Conservation (phyloP, 768 basidiomycete species). For the Pleurotus djamor region DNA sequence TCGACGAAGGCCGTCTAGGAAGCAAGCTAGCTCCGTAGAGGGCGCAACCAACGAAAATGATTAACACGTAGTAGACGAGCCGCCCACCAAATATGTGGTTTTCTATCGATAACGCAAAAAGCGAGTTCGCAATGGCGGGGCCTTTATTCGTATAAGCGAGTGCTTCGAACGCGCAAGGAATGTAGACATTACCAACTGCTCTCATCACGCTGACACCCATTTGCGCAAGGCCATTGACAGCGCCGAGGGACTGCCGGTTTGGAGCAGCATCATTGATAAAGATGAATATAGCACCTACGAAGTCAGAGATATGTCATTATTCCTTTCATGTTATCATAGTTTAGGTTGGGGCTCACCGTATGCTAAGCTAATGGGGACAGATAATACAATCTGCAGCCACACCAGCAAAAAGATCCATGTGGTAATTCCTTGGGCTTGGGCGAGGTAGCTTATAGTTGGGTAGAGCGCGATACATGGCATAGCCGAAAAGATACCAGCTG, state of each 20-base stretch:
- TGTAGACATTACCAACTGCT: not conserved
- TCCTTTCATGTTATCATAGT: too few relatives aligned
- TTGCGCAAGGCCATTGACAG: not conserved
- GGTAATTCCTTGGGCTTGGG: slow-evolving; percentile 21
- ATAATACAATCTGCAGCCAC: slow-evolving; percentile 22
- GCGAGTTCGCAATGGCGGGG: slow-evolving; percentile 56
- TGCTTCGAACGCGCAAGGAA: not conserved
- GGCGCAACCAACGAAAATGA: slow-evolving; percentile 23
- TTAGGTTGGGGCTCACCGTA: too few relatives aligned
- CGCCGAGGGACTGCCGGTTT: slow-evolving; percentile 1
- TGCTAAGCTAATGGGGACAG: slow-evolving; percentile 26
- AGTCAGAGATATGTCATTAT: too few relatives aligned
- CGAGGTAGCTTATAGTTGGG: slow-evolving; percentile 48
- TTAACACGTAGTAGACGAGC: slow-evolving; percentile 50
- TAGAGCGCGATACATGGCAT: slow-evolving; percentile 45
- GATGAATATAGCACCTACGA: not conserved
- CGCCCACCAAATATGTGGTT: slow-evolving; percentile 49
- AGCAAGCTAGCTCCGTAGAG: slow-evolving; percentile 30
- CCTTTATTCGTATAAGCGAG: slow-evolving; percentile 36
- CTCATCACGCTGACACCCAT: not conserved
- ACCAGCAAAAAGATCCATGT: slow-evolving; percentile 24
- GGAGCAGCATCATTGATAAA: not conserved
- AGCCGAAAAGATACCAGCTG: slow-evolving; percentile 35
- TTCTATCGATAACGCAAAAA: slow-evolving; percentile 65
- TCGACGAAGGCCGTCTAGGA: slow-evolving; percentile 27